Percentiles rank a stretch among this genome's conserved stretches.
These are phyloP conservation scores for Cercospora sojina DNA, from an alignment of 2,329 filamentous ascomycete species.

Conservation along the genomic window DNA sequence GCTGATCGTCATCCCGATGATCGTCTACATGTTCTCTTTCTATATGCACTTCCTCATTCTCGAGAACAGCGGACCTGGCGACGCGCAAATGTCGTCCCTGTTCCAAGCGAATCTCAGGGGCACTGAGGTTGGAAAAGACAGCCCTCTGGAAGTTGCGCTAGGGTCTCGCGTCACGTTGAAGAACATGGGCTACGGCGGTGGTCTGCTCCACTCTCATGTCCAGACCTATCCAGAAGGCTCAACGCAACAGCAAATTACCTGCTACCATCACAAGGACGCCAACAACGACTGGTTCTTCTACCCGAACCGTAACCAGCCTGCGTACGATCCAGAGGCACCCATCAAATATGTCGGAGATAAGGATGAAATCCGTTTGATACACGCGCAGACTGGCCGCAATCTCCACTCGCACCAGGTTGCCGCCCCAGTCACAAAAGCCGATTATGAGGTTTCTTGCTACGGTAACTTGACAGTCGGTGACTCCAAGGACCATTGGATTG, in stretches of 20 bases:
- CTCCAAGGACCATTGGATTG: conserved; percentile 94
- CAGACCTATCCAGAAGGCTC: conserved; percentile 96
- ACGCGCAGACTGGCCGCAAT: conserved; percentile 94
- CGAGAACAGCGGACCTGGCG: conserved; percentile 88
- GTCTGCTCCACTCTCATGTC: conserved; percentile 91
- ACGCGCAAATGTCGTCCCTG: conserved; percentile 99
- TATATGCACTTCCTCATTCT: conserved; percentile 92
- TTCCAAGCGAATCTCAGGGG: conserved; percentile 96
- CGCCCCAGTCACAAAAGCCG: conserved; percentile 83
- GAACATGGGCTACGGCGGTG: conserved; percentile 99
- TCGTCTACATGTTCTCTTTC: conserved; percentile 95
- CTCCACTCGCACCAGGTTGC: conserved; percentile 90
- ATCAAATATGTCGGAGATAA: conserved; percentile 74
- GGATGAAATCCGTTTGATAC: conserved; percentile 79
- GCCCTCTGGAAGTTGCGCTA: conserved; percentile 84
- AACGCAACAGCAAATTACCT: conserved; percentile 92
- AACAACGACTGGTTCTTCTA: conserved; percentile 99
- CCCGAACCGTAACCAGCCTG: conserved; percentile 75
- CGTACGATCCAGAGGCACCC: conserved; percentile 69
- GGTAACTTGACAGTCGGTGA: conserved; percentile 94
- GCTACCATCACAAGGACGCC: conserved; percentile 98
- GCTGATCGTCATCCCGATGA: conserved; percentile 81
- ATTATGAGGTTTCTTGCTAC: conserved; percentile 92
- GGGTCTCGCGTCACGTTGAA: conserved; percentile 91
- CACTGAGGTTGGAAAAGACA: conserved; percentile 91